Conservation (phyloP, 1,139 yeast genomes). For the Yamadazyma epiphylla region DNA sequence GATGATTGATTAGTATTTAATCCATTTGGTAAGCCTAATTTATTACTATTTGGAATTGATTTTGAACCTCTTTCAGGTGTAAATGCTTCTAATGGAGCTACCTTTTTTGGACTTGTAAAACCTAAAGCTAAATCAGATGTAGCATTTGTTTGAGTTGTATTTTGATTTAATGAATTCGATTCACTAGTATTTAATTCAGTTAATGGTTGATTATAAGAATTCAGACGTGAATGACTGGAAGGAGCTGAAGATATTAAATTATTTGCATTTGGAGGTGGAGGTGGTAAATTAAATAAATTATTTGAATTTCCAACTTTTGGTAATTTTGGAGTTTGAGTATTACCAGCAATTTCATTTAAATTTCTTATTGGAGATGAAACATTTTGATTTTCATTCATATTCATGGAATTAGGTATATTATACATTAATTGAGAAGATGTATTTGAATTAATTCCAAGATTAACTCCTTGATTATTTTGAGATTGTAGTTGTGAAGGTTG, state of each 20-base stretch:
- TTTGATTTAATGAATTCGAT: conserved; percentile 7
- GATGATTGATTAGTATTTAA: conserved; percentile 46
- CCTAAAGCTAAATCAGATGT: conserved; percentile 34
- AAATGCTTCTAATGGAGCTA: conserved; percentile 70
- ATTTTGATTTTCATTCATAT: conserved; percentile 14
- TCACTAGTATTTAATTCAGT: conserved; percentile 11
- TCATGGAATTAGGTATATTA: conserved; percentile 9
- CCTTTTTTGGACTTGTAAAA: conserved; percentile 51
- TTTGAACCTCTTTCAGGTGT: conserved; percentile 76
- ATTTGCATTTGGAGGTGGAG: conserved; percentile 26
- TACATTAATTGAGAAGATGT: conserved; percentile 11
- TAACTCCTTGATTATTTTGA: background rate
- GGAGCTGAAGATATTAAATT: conserved; percentile 12
- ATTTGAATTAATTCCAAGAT: too few relatives aligned
- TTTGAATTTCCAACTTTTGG: conserved; percentile 31
- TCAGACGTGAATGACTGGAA: conserved; percentile 23
- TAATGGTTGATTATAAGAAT: conserved; percentile 21
- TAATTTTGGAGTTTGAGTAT: conserved; percentile 30
- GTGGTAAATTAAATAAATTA: conserved; percentile 32
- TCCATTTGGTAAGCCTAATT: conserved; percentile 18
- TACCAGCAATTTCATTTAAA: conserved; percentile 16
- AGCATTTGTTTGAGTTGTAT: conserved; percentile 6
- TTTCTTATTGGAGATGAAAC: conserved; percentile 36
- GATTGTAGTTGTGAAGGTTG: background rate
- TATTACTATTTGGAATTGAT: conserved; percentile 17